Evolutionary conservation across 441 rosid species (phyloP), one percentile per base, ranked within the genome.

Genomic region (Sinapis alba): DNA sequence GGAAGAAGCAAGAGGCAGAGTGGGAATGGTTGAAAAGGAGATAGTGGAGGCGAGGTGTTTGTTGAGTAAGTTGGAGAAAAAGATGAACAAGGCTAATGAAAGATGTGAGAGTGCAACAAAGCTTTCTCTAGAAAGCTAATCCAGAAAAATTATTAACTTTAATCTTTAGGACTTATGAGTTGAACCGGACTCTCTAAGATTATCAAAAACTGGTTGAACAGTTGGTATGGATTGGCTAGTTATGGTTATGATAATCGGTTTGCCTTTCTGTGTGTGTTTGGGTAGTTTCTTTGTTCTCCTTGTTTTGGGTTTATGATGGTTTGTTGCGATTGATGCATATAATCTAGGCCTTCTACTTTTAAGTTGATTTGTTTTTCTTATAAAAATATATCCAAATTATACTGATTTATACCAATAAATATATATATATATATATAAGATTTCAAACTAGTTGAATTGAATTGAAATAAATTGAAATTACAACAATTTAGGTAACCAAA

Each of bases 11-110:
- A 71, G 50, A 50, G 34, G 21, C 16, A 50, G 10, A 62, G 34
- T 47, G 61, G 21, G 12, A 47, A 30, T 15, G 68, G 50, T 15
- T n/a, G 61, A 32, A n/a, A 30, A 62, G 16, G 28, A 30, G 51
- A 28, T 71, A 47, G 24, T 0, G 50, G 51, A 62, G 51, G 75
- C 50, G 11, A 62, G 26, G 34, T n/a, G 11, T 20, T 28, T 1
- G 61, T 61, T 71, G 61, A 2, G 2, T 4, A 71, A 60, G 60
- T 20, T 61, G 11, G 75, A 71, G 50, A 61, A 61, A 4, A 71
- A 50, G 3, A 6, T 71, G 75, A 47, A 47, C 32, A 61, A 62
- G 27, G 7, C 47, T 27, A 54, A n/a, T 41, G 71, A 43, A 43
- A 43, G 2, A 18, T 76, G 27, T 56, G 36, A 30, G 6, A 63